A percentile compares a stretch with the other conserved stretches of the same genome.
Evolutionary conservation across 345 rosid genomes (phyloP).

Genomic region (Pseudoturritis turrita): DNA sequence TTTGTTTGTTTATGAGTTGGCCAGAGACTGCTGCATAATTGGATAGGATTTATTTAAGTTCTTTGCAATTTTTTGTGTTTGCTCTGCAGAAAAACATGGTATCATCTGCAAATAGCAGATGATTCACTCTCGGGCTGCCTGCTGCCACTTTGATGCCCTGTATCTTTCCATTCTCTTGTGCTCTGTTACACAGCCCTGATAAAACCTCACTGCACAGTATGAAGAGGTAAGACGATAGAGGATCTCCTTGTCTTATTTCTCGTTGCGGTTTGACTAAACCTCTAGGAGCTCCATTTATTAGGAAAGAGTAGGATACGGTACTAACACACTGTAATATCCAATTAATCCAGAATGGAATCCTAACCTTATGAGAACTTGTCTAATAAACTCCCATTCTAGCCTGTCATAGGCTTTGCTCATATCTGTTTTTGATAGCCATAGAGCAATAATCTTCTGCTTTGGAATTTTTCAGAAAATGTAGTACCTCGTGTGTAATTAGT

Average conservation of each 20-base stretch:
- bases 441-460: background rate
- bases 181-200: background rate
- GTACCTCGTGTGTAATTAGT: no score
- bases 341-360: no score
- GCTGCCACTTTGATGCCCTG: background rate
- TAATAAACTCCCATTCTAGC: no score
- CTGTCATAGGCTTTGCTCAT: no score
- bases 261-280: background rate
- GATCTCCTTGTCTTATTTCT: background rate
- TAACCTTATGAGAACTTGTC: no score
- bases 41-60: no score
- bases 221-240: background rate
- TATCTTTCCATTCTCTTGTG: fast-evolving
- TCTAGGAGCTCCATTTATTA: background rate
- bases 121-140: background rate
- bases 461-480: background rate
- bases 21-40: no score
- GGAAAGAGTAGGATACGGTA: background rate
- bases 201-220: background rate
- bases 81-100: background rate
- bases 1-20: no score
- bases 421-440: background rate
- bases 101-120: background rate
- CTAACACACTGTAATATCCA: no score
- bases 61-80: background rate